A percentile compares a stretch with the other conserved stretches of the same genome.
phyloP scores from a whole-genome alignment of 1,139 yeast genomes.

The Zygoascus meyerae region DNA sequence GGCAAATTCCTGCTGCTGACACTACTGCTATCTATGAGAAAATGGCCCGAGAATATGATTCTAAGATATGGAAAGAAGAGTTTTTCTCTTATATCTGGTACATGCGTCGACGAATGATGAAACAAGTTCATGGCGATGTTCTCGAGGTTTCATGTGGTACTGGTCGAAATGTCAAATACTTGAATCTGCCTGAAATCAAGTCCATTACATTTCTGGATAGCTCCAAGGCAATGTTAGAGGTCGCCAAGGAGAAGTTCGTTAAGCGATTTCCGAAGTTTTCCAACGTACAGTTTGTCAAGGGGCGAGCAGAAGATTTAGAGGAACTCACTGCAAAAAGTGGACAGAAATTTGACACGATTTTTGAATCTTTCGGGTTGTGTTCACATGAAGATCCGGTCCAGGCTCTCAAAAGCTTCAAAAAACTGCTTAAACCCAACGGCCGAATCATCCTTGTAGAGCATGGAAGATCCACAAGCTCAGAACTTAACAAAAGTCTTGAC shows the following conservation, averaged over 20 bases:
- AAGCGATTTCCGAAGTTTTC: constrained; percentile 57
- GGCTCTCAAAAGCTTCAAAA: constrained; percentile 69
- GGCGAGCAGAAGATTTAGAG: constrained; percentile 82
- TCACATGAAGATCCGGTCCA: constrained; percentile 90
- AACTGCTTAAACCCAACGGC: constrained; percentile 82
- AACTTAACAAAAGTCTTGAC: constrained; percentile 76
- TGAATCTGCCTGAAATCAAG: constrained; percentile 52
- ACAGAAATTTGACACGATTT: constrained; percentile 76
- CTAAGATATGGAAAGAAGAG: constrained; percentile 82
- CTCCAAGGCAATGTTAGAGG: constrained; percentile 75
- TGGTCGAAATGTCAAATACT: constrained; percentile 80
- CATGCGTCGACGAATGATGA: constrained; percentile 79
- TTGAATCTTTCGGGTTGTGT: constrained; percentile 92
- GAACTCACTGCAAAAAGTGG: constrained; percentile 43
- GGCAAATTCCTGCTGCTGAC: constrained; percentile 58
- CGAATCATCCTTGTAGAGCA: constrained; percentile 83
- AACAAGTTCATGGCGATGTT: constrained; percentile 76
- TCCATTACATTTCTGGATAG: constrained; percentile 85
- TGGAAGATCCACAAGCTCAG: constrained; percentile 77
- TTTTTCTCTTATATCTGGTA: constrained; percentile 72
- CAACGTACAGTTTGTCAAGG: constrained; percentile 80
- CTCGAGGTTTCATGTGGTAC: constrained; percentile 95
- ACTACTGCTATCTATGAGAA: constrained; percentile 77
- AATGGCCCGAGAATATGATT: constrained; percentile 77
- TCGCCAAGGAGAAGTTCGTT: constrained; percentile 70